A percentile compares a stretch with the other conserved stretches of the same genome.
Evolutionary conservation across 768 basidiomycete genomes (phyloP).

Genomic region (Phanerochaete carnosa): DNA sequence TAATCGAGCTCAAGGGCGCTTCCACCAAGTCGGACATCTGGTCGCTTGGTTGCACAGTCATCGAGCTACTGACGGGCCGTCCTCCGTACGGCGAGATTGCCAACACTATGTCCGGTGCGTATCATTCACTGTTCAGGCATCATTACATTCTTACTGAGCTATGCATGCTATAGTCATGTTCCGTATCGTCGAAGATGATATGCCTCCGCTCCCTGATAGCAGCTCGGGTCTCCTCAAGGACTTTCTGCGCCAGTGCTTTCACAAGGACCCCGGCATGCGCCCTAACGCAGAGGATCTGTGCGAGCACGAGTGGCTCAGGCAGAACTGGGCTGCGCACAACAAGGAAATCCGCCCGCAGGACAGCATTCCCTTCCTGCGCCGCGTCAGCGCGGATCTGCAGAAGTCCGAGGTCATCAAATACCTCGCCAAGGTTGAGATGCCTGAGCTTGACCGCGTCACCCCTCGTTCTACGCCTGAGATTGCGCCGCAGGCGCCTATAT

Average conservation of each 20-base stretch:
- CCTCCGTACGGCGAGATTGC: conserved; percentile 90
- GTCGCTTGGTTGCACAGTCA: conserved; percentile 92
- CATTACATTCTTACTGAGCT: background rate
- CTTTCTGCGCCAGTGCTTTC: conserved; percentile 86
- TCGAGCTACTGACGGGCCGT: conserved; percentile 88
- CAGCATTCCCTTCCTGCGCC: conserved; percentile 91
- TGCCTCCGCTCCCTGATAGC: conserved; percentile 80
- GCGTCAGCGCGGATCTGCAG: conserved; percentile 83
- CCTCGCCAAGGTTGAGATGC: conserved; percentile 40
- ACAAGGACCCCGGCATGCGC: conserved; percentile 81
- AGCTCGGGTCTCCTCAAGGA: conserved; percentile 74
- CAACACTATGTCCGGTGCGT: conserved; percentile 84
- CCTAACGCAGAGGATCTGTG: conserved; percentile 83
- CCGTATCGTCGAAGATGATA: conserved; percentile 91
- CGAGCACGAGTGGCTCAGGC: conserved; percentile 89
- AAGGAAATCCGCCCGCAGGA: conserved; percentile 88
- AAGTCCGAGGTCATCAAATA: conserved; percentile 64
- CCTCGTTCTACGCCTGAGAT: conserved; percentile 34
- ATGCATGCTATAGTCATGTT: conserved; percentile 78
- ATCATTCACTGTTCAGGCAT: background rate
- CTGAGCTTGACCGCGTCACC: conserved; percentile 41
- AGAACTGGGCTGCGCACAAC: conserved; percentile 75
- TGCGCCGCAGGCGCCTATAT: conserved; percentile 31
- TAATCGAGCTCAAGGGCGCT: conserved; percentile 92
- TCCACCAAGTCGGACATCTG: conserved; percentile 93